Base-by-base conservation (phyloP, 306 rosid genomes). In the Comarum palustre region DNA sequence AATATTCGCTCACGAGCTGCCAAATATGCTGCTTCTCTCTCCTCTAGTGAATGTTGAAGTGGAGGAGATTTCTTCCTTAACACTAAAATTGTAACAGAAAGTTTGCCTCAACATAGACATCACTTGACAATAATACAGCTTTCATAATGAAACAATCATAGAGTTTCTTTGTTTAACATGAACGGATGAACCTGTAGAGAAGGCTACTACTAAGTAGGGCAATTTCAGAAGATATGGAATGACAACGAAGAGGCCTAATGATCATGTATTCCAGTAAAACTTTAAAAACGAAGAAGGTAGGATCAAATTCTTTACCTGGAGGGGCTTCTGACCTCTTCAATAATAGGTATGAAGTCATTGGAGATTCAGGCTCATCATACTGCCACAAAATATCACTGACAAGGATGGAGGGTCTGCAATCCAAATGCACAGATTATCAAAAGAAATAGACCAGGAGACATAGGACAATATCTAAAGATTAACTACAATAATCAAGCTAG, bases 331-430 rank as follows among this genome's bases (percentile, higher is more conserved):
- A 80, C 82, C 97, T 91, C 89, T 86, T 83, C 77, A 94, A 82
- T 72, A 94, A 81, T 71, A 85, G 90, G 77, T 91, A 96, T 47
- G 96, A 84, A 2, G 79, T 74, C 66, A 72, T 36, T 70, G 86
- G 83, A 71, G 89, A 74, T 74, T 74, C 89, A 77, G 95, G 93
- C 72, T 88, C 93, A 67, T 90, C 97, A 69, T 75, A 85, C 73
- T 88, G 85, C 88, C 95, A 86, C 64, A 91, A 80, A 71, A 91
- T 94, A 85, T 91, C 99, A 83, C 96, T 90, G 75, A 94, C 96
- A 75, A 94, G 97, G 83, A 94, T 83, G 25, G 99, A 80, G 36
- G 99, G 99, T 78, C 99, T 94, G 99, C 75, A 82, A 83, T 60
- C 9, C 75, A 78, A 59, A 87, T 51, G 29, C 31, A 74, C 14